These are phyloP conservation scores for Pythium myriotylum DNA, from an alignment of 352 stramenopile genomes.

Conservation along the genomic window DNA sequence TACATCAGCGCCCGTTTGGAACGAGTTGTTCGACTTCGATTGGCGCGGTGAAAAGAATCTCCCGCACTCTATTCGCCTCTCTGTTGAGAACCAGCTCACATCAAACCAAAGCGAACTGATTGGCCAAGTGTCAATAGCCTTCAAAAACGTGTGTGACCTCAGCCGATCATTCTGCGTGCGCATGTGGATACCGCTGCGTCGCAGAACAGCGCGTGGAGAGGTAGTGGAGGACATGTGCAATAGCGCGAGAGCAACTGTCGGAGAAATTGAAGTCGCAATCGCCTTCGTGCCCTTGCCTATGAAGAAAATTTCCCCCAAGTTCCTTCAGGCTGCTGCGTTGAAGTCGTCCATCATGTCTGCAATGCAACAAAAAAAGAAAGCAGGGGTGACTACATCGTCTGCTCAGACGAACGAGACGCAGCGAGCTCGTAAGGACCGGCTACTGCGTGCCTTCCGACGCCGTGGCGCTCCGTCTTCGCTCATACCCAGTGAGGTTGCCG, in stretches of 20 bases:
- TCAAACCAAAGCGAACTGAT: constrained; percentile 69
- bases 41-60: constrained; percentile 34
- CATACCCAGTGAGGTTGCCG: constrained; percentile 35
- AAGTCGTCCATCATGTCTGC: constrained; percentile 55
- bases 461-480: constrained; percentile 23
- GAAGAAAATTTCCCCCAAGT: constrained; percentile 10
- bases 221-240: constrained; percentile 5
- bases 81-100: constrained; percentile 69
- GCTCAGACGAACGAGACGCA: constrained; percentile 8
- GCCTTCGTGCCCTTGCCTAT: constrained; percentile 36
- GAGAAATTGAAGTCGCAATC: constrained; percentile 57
- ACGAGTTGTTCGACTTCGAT: constrained; percentile 82
- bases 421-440: constrained; percentile 32
- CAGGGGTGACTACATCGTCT: background rate
- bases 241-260: constrained; percentile 28
- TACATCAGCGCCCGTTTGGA: constrained; percentile 66
- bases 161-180: constrained; percentile 42
- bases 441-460: constrained; percentile 38
- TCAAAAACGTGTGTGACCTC: constrained; percentile 30
- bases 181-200: constrained; percentile 55
- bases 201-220: constrained; percentile 20
- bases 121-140: constrained; percentile 50
- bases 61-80: constrained; percentile 35
- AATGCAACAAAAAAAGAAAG: constrained; percentile 43
- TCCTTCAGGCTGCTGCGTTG: constrained; percentile 32